A percentile compares a stretch with the other conserved stretches of the same genome.
Evolutionary conservation across 805 yeast species (phyloP).

Genomic region (Wickerhamomyces chambardii): DNA sequence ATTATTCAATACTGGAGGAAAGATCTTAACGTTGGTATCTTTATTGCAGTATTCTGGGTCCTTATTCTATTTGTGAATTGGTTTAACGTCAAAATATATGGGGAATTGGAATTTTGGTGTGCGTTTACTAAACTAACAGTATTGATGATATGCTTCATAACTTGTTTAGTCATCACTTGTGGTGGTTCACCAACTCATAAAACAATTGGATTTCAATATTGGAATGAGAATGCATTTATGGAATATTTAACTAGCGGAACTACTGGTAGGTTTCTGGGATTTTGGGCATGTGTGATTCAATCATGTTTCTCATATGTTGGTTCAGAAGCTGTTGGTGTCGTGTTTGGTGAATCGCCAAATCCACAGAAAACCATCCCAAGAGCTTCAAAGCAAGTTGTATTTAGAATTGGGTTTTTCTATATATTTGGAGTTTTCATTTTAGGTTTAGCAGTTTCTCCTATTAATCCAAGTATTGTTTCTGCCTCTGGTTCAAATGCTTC

Average conservation of each 20-base stretch:
- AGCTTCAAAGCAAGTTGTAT: conserved; percentile 44
- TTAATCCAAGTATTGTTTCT: conserved; percentile 29
- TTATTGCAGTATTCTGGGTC: conserved; percentile 41
- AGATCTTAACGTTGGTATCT: conserved; percentile 34
- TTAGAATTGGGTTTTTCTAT: conserved; percentile 46
- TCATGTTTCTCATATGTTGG: conserved; percentile 43
- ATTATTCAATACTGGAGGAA: conserved; percentile 43
- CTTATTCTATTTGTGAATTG: conserved; percentile 32
- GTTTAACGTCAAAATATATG: conserved; percentile 37
- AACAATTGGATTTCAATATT: conserved; percentile 28
- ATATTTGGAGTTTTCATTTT: conserved; percentile 40
- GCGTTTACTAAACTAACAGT: background rate
- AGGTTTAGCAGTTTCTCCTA: conserved; percentile 49
- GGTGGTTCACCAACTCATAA: conserved; percentile 30
- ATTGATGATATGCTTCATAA: conserved; percentile 36
- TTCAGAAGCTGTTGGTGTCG: conserved; percentile 40
- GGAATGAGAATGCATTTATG: conserved; percentile 24
- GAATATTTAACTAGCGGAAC: conserved; percentile 22
- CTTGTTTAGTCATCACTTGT: conserved; percentile 28
- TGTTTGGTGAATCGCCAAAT: conserved; percentile 37
- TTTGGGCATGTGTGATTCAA: conserved; percentile 43
- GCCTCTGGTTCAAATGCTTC: conserved; percentile 31
- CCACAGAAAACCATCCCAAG: conserved; percentile 42
- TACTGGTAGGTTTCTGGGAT: conserved; percentile 41
- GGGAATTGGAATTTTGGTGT: conserved; percentile 28